These are phyloP conservation scores for Alternaria ventricosa DNA, from an alignment of 2,329 filamentous ascomycete species.

Conservation along the genomic window DNA sequence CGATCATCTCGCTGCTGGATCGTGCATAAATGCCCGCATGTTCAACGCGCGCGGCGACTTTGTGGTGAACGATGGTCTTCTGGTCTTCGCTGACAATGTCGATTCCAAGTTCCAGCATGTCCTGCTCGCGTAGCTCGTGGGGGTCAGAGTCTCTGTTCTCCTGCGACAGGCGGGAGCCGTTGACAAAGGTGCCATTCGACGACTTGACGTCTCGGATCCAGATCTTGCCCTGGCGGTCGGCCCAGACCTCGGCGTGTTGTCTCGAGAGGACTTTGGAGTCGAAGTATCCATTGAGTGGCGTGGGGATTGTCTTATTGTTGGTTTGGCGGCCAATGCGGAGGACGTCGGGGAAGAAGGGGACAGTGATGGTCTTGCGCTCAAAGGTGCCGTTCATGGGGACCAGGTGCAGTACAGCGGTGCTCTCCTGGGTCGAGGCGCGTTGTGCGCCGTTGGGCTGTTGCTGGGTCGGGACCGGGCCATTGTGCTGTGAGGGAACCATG, in stretches of 20 bases:
- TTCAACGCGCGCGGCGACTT: conserved; percentile 95
- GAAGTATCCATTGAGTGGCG: conserved; percentile 90
- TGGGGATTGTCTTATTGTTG: conserved; percentile 94
- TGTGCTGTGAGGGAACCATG: conserved; percentile 72
- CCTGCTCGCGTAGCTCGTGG: conserved; percentile 87
- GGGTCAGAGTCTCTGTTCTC: conserved; percentile 97
- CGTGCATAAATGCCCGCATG: conserved; percentile 84
- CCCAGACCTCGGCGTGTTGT: conserved; percentile 96
- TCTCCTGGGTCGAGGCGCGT: conserved; percentile 58
- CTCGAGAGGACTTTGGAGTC: conserved; percentile 97
- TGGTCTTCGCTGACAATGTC: conserved; percentile 99
- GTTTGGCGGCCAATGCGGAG: conserved; percentile 94
- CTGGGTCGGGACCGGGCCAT: conserved; percentile 65
- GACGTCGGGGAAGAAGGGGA: conserved; percentile 93
- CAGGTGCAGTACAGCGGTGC: conserved; percentile 81
- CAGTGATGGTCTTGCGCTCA: conserved; percentile 92
- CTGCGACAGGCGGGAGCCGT: conserved; percentile 84
- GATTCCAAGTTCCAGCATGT: conserved; percentile 93
- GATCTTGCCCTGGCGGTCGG: conserved; percentile 82
- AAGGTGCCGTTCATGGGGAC: conserved; percentile 95
- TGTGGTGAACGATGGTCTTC: conserved; percentile 97
- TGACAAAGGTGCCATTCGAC: conserved; percentile 98
- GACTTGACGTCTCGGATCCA: conserved; percentile 98
- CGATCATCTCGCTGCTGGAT: conserved; percentile 73
- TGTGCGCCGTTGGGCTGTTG: conserved; percentile 62